Base-by-base conservation (phyloP, 192 early-diverging fungal genomes). In the Globomyces pollinis-pini region DNA sequence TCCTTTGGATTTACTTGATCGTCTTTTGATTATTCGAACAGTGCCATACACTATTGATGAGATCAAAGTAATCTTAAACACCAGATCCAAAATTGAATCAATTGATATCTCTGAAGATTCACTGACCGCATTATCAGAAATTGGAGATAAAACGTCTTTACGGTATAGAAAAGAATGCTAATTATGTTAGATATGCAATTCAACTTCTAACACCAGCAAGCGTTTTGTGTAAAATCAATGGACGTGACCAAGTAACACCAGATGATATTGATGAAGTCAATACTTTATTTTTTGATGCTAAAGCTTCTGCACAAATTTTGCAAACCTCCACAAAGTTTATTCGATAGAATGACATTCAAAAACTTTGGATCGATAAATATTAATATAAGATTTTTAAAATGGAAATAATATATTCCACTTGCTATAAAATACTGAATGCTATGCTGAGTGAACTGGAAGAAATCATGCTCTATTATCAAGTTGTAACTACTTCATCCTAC, bases 21-120 rank as follows among this genome's bases (percentile, higher is more conserved):
- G 96, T 24, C 74, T 96, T 44, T 82, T 95, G 45, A 99, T 96
- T 63, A 96, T 99, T 55, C 84, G 90, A 59, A 99, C 96, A 23
- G 68, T 84, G 36, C 81, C 93, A 7, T 97, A 97, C 72, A 83
- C 75, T 32, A 80, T 85, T 56, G 78, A 86, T 1, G 94, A 97
- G 50, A 84, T 97, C 58, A 80, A 79, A 54, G 77, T 88, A 59
- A 97, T 99, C 62, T 69, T 99, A 47, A 78, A 77, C 39, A 99
- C 95, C 63, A 80, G 94, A 15, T 91, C 89, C 43, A 84, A 92
- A 24, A 91, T 93, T 57, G 96, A 99, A 71, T 89, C 89, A 71
- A 88, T 97, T n/a, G 83, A 87, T 28, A 85, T 96, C 81, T 76
- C 87, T 9, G 86, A 91, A 7, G 94, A 91, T 30, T 90, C 93